Conservation (phyloP, 495 filamentous ascomycete species). For the Podospora fimiseda region DNA sequence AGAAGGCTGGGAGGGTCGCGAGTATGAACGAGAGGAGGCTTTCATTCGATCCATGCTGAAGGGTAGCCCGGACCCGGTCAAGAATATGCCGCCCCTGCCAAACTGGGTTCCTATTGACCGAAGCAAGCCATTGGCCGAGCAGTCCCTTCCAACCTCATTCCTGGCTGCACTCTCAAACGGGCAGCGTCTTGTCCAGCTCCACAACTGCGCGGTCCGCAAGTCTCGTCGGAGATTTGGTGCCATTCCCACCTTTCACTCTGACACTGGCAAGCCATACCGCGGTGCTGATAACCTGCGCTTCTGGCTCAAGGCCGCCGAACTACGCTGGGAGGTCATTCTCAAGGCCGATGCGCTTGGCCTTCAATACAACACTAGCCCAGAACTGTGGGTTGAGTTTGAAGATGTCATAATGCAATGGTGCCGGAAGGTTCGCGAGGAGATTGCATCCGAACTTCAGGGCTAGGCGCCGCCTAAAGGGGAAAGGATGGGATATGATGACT, state of each 20-base stretch:
- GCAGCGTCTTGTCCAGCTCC: conserved; percentile 71
- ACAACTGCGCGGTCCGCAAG: conserved; percentile 80
- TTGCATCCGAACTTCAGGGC: conserved; percentile 39
- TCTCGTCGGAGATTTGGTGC: conserved; percentile 85
- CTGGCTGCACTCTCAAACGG: conserved; percentile 69
- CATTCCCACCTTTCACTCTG: conserved; percentile 79
- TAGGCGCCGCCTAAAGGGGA: not conserved
- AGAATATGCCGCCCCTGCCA: conserved; percentile 52
- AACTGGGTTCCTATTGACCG: conserved; percentile 57
- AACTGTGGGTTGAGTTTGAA: conserved; percentile 75
- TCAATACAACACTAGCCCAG: conserved; percentile 57
- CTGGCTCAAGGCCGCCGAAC: conserved; percentile 93
- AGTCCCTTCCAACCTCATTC: conserved; percentile 63
- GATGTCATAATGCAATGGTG: conserved; percentile 75
- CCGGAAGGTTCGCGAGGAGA: conserved; percentile 66
- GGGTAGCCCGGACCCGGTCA: conserved; percentile 23
- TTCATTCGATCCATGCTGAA: conserved; percentile 63
- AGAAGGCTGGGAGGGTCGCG: conserved; percentile 71
- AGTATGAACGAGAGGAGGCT: conserved; percentile 71
- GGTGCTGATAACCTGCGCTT: conserved; percentile 87
- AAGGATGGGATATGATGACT: conserved; percentile 6
- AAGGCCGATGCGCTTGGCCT: conserved; percentile 82
- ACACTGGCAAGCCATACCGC: conserved; percentile 90
- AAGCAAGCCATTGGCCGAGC: conserved; percentile 11
- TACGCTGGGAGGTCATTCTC: conserved; percentile 85